A percentile compares a stretch with the other conserved stretches of the same genome.
These are phyloP conservation scores for Rutidosis leptorrhynchoides DNA, from an alignment of 129 eudicot genomes.

Conservation along the genomic window DNA sequence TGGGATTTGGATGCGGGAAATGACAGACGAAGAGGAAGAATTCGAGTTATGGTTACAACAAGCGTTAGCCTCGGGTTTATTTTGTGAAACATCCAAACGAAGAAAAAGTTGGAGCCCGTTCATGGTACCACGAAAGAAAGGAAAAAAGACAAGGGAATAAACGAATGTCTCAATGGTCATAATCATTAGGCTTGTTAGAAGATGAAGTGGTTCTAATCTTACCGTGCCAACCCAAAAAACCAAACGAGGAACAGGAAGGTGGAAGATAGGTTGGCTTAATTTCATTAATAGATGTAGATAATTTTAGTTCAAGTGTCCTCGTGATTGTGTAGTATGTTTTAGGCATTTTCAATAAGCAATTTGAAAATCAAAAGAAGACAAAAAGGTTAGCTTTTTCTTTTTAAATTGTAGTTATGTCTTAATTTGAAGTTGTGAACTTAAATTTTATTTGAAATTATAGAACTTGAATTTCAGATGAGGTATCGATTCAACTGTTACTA, in stretches of 20 bases:
- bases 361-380: too few species aligned
- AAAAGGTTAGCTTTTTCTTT: too few species aligned
- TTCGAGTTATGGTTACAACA: constrained; percentile 93
- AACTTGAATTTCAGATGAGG: too few species aligned
- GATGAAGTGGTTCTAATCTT: neutral
- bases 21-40: constrained; percentile 90
- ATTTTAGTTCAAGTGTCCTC: constrained; percentile 10
- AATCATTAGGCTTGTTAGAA: neutral
- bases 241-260: neutral
- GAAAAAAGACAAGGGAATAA: constrained; percentile 67
- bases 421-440: too few species aligned
- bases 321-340: too few species aligned
- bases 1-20: constrained; percentile 92
- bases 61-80: constrained; percentile 30
- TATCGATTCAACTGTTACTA: too few species aligned
- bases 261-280: neutral
- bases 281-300: constrained; percentile 12
- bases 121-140: constrained; percentile 65
- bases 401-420: too few species aligned
- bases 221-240: constrained; percentile 3
- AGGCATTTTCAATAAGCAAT: too few species aligned
- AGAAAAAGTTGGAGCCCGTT: constrained; percentile 96
- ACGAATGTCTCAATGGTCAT: constrained; percentile 26
- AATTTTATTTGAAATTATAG: too few species aligned
- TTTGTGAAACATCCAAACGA: constrained; percentile 24